Evolutionary conservation across 2,329 filamentous ascomycete genomes (phyloP), one percentile per base, ranked within the genome.

Genomic region (Monosporascus sp.): DNA sequence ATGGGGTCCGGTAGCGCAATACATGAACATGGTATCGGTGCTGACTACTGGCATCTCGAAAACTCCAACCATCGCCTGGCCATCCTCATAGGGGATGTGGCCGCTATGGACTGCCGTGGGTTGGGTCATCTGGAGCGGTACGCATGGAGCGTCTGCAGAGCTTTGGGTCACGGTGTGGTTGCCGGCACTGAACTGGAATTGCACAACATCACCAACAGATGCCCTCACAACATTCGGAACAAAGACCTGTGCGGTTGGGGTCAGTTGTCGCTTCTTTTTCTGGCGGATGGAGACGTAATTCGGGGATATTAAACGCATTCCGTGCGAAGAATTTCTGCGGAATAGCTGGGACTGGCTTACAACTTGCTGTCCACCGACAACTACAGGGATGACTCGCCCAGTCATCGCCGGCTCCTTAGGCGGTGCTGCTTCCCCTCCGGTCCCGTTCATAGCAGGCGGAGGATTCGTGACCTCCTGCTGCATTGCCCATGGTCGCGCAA

Each of bases 1-100:
- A 54, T 81, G 77, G 3, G 72, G 72, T 0, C 67, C 72, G 2
- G 74, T 74, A 0, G 77, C 74, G 53, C 78, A 81, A 62, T 80
- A 81, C 35, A 78, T 56, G 62, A 77, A 81, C 54, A 80, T 73
- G 6, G 77, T 70, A 2, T 74, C 68, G 0, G 72, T 69, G 53
- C 67, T 71, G 27, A 70, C 72, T 18, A 81, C 63, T 11, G 70
- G 68, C 62, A 81, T 70, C 53, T 71, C 76, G 60, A 79, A 81
- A 1, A 72, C 74, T 0, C 73, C 73, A 7, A 75, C 72, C 0
- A 62, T 69, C 3, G 62, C 64, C 50, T 72, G 68, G 0, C 69
- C 71, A 7, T 60, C 66, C 14, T 62, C 3, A 31, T 66, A 75
- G 0, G 73, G 71, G 9, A 75, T 72, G 47, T 74, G 72, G 0